Evolutionary conservation across 371 early-diverging fungal genomes (phyloP).

Genomic region (Choanephora cucurbitarum): DNA sequence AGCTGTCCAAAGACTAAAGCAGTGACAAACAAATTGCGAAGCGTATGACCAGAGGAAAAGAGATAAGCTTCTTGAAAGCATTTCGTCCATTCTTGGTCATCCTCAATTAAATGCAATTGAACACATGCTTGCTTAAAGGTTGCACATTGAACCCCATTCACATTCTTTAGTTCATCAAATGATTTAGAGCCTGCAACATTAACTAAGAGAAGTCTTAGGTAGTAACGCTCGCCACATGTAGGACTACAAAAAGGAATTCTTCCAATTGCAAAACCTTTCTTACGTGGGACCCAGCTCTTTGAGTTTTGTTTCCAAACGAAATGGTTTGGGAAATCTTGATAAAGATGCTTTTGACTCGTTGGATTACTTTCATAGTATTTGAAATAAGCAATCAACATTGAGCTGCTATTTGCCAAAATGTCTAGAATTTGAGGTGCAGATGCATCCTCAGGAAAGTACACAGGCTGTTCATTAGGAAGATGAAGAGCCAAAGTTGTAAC

Average conservation of each 20-base stretch:
- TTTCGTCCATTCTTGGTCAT: conserved; percentile 8
- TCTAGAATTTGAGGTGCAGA: background rate
- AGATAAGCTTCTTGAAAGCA: conserved; percentile 7
- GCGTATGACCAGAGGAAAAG: background rate
- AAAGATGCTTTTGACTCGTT: background rate
- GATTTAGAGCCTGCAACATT: background rate
- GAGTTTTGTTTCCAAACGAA: background rate
- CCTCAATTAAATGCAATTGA: background rate
- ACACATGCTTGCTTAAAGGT: conserved; percentile 11
- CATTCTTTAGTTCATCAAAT: background rate
- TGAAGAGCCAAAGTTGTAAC: conserved; percentile 1
- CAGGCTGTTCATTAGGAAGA: conserved; percentile 10
- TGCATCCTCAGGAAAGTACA: conserved; percentile 2
- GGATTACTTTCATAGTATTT: background rate
- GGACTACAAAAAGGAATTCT: conserved; percentile 5
- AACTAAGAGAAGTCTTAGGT: background rate
- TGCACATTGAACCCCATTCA: background rate
- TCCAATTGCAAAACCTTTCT: conserved; percentile 4
- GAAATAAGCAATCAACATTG: conserved; percentile 5
- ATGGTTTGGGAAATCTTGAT: conserved; percentile 13
- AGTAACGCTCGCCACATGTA: background rate
- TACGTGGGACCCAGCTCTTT: conserved; percentile 1
- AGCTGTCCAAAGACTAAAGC: background rate
- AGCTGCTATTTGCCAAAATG: background rate
- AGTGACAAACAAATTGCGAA: background rate